Conservation (phyloP, 495 filamentous ascomycete species). For the Ramalina peruviana region DNA sequence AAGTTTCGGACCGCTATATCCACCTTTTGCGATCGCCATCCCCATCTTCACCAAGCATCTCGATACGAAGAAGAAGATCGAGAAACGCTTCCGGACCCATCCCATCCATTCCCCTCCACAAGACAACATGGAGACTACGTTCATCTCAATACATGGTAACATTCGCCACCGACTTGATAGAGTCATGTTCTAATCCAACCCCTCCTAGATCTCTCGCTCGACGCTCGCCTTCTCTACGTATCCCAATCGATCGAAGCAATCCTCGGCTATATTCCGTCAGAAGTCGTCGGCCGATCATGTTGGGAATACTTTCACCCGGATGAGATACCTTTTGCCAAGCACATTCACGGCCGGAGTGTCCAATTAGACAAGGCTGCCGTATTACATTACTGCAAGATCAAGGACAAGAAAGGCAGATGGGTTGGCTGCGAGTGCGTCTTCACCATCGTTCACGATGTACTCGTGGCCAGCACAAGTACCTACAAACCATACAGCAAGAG, state of each 20-base stretch:
- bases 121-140: conserved; percentile 70
- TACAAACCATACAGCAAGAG: conserved; percentile 54
- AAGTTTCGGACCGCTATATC: too few species aligned
- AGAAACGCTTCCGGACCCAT: too few species aligned
- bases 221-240: conserved; percentile 71
- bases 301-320: conserved; percentile 83
- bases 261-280: conserved; percentile 62
- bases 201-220: conserved; percentile 48
- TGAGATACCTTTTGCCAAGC: conserved; percentile 61
- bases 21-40: too few species aligned
- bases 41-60: too few species aligned
- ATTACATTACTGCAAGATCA: conserved; percentile 63
- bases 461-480: conserved; percentile 74
- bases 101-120: neutral
- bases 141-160: conserved; percentile 86
- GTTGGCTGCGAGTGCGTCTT: conserved; percentile 82
- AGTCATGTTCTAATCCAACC: conserved; percentile 5
- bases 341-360: conserved; percentile 59
- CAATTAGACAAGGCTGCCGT: conserved; percentile 75
- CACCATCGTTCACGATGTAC: conserved; percentile 73
- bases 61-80: too few species aligned
- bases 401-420: conserved; percentile 55
- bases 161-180: conserved; percentile 13
- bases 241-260: conserved; percentile 76
- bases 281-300: conserved; percentile 62